Evolutionary conservation across 306 rosid genomes (phyloP).

Genomic region (Begonia fuchsioides): DNA sequence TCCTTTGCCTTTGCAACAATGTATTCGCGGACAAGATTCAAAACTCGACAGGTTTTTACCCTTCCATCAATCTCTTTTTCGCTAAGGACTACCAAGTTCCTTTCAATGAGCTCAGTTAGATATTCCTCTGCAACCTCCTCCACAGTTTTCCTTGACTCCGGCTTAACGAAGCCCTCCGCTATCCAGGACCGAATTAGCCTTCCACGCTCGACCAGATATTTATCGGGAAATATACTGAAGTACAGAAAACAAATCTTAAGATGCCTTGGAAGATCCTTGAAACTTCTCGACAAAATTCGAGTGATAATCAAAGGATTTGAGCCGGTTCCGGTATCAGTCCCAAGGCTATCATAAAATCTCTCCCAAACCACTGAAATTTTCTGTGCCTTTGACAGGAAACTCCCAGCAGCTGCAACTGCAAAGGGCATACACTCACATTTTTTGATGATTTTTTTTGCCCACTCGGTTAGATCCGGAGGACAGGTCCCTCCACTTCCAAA

Average conservation of each 20-base stretch:
- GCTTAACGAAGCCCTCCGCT: background rate
- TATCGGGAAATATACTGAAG: constrained; percentile 1
- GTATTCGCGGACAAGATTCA: constrained; percentile 5
- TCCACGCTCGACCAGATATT: background rate
- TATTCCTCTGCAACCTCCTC: background rate
- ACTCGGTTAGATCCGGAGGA: background rate
- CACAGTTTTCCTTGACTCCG: background rate
- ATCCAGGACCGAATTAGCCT: constrained; percentile 4
- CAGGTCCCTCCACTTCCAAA: background rate
- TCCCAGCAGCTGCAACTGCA: background rate
- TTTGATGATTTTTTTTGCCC: background rate
- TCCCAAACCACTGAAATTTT: background rate
- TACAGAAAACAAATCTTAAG: background rate
- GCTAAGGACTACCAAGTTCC: background rate
- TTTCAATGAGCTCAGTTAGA: background rate
- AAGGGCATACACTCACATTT: background rate
- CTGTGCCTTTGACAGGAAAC: background rate
- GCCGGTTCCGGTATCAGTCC: background rate
- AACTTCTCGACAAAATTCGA: background rate
- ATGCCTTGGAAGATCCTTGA: background rate
- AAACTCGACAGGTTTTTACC: constrained; percentile 3
- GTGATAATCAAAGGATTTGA: background rate
- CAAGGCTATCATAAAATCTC: background rate
- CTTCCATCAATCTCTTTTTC: constrained; percentile 3
- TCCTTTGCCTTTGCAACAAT: background rate